Evolutionary conservation across 257 asterid genomes (phyloP).

Genomic region (Nyctanthes arbortristis): DNA sequence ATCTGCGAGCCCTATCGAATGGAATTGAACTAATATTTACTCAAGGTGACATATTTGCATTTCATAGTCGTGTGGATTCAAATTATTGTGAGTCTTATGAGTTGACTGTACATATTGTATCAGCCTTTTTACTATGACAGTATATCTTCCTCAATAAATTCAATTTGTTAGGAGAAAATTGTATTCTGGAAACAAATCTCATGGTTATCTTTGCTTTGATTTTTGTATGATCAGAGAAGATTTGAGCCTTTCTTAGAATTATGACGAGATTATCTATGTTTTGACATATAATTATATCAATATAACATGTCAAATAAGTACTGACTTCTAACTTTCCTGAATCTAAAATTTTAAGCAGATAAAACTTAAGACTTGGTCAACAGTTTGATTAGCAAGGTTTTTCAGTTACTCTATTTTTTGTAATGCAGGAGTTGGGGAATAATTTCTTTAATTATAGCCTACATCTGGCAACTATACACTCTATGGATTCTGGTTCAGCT

Average conservation of each 20-base stretch:
- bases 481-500: slow-evolving; percentile 97
- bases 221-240: not conserved
- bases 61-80: not conserved
- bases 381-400: not conserved
- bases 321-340: not conserved
- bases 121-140: not conserved
- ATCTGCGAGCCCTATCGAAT: not conserved
- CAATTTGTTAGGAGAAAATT: not conserved
- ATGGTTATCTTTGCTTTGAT: not conserved
- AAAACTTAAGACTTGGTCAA: not conserved
- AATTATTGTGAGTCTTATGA: not conserved
- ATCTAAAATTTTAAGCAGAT: not conserved
- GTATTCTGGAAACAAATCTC: not conserved
- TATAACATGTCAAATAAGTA: not conserved
- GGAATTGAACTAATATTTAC: not conserved
- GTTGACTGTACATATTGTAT: not conserved
- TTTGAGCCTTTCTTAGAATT: not conserved
- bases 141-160: not conserved
- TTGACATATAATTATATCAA: not conserved
- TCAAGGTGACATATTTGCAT: not conserved
- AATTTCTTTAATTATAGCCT: slow-evolving; percentile 78
- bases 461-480: slow-evolving; percentile 92
- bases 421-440: slow-evolving; percentile 94
- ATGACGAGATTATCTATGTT: not conserved
- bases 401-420: not conserved